phyloP scores from a whole-genome alignment of 371 early-diverging fungal species.

The Saksenaea oblongispora region DNA sequence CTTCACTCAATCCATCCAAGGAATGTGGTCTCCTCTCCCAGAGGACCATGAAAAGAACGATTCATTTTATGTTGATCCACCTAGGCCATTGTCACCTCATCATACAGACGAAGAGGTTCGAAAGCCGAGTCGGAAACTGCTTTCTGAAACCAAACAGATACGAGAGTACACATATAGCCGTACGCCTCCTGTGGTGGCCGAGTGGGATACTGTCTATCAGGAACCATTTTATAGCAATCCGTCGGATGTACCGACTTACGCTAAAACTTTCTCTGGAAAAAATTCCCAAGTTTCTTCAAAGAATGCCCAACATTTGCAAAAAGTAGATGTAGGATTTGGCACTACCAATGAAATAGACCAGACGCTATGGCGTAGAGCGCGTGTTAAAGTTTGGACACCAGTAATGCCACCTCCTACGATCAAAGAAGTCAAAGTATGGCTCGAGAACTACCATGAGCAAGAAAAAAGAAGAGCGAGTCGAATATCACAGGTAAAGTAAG shows the following conservation, averaged over 20 bases:
- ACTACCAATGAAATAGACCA: not conserved
- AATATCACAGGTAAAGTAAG: constrained; percentile 14
- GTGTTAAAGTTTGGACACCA: constrained; percentile 33
- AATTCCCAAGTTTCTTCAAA: constrained; percentile 49
- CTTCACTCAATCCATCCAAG: constrained; percentile 10
- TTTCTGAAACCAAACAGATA: not conserved
- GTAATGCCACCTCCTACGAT: constrained; percentile 32
- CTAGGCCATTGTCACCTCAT: constrained; percentile 22
- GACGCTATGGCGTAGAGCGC: constrained; percentile 6
- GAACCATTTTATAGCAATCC: constrained; percentile 68
- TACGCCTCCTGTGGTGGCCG: constrained; percentile 22
- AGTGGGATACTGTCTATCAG: constrained; percentile 37
- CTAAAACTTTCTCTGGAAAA: constrained; percentile 56
- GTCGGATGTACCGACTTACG: constrained; percentile 50
- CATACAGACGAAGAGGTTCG: not conserved
- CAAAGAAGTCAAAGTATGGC: constrained; percentile 28
- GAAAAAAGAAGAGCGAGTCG: not conserved
- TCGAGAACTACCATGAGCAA: constrained; percentile 10
- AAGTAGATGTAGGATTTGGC: constrained; percentile 11
- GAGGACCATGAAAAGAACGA: not conserved
- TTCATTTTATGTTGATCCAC: constrained; percentile 8
- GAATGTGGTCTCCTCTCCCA: constrained; percentile 18
- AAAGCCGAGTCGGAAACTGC: not conserved
- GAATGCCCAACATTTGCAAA: constrained; percentile 18
- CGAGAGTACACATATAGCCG: constrained; percentile 20